Evolutionary conservation across 2,329 filamentous ascomycete species (phyloP).

Genomic region (Fusarium sp.): DNA sequence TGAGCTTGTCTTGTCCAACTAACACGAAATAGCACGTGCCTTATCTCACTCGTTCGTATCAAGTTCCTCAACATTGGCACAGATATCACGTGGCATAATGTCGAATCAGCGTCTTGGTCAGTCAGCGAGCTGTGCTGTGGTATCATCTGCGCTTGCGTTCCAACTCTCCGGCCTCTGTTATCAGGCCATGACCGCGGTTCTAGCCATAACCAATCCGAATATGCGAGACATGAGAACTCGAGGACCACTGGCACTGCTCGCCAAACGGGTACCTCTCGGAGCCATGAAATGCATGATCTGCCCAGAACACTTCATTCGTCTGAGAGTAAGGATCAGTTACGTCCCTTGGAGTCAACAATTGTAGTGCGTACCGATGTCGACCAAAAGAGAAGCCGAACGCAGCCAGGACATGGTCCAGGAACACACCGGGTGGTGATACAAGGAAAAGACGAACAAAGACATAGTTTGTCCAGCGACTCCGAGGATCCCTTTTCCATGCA

Average conservation of each 20-base stretch:
- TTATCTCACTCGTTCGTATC: neutral
- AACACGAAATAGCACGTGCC: neutral
- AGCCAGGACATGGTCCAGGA: neutral
- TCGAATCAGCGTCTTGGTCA: neutral
- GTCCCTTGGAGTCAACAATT: neutral
- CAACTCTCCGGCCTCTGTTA: neutral
- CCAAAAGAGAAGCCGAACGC: neutral
- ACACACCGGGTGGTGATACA: neutral
- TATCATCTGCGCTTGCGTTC: neutral
- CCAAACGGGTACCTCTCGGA: neutral
- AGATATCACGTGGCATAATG: neutral
- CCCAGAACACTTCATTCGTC: neutral
- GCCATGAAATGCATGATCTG: neutral
- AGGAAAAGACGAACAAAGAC: neutral
- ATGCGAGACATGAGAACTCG: neutral
- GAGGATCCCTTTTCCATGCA: neutral
- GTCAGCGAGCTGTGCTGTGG: neutral
- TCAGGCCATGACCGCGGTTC: neutral
- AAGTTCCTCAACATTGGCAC: neutral
- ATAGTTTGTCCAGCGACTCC: neutral
- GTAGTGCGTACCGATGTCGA: neutral
- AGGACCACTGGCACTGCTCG: neutral
- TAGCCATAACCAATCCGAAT: neutral
- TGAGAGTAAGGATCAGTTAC: neutral
- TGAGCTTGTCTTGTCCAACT: fast-evolving